Conservation (phyloP, 1,284 basidiomycete species). For the Ganoderma multipileum region DNA sequence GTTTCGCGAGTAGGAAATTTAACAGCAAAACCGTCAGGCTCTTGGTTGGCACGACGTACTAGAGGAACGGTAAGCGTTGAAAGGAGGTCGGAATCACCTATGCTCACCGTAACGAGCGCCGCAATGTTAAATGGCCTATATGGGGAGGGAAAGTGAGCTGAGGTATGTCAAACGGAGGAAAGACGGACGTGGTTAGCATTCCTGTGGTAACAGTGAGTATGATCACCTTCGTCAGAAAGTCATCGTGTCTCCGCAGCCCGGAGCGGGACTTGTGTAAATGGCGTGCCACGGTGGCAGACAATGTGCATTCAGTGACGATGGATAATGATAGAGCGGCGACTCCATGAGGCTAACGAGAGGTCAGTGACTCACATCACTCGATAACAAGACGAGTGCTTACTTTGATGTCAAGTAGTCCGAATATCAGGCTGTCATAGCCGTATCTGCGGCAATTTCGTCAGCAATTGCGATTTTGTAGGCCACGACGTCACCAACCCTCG, state of each 20-base stretch:
- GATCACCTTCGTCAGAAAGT: slow-evolving; percentile 1
- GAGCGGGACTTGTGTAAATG: neutral
- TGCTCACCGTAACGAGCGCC: neutral
- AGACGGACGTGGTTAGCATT: neutral
- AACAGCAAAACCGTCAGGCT: neutral
- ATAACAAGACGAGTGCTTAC: neutral
- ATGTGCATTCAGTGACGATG: neutral
- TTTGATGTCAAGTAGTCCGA: neutral
- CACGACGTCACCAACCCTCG: neutral
- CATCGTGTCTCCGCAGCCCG: neutral
- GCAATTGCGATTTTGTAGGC: neutral
- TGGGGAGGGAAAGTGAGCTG: neutral
- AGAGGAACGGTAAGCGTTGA: neutral
- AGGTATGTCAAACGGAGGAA: no score
- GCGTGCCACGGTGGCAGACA: neutral
- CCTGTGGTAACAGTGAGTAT: neutral
- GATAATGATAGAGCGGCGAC: neutral
- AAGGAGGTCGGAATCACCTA: neutral
- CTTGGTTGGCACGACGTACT: neutral
- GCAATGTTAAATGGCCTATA: neutral
- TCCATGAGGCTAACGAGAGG: neutral
- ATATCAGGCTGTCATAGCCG: neutral
- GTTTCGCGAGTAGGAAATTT: neutral
- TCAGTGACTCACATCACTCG: no score
- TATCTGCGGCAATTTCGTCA: neutral